Evolutionary conservation across 331 rosid species (phyloP).

Genomic region (Pyracantha coccinea): DNA sequence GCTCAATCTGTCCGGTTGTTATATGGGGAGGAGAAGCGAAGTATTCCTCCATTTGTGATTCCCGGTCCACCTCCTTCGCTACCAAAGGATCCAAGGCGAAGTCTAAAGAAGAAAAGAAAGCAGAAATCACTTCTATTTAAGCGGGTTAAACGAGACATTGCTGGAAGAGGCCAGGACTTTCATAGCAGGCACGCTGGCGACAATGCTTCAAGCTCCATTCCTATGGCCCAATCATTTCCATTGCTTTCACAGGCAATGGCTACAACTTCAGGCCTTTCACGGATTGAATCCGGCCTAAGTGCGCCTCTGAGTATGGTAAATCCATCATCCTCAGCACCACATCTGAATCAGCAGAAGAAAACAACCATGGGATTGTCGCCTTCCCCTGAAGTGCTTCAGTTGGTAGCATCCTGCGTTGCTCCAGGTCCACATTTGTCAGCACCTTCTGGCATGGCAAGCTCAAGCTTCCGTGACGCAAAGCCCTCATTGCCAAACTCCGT

Average conservation of each 20-base stretch:
- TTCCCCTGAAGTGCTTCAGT: slow-evolving; percentile 86
- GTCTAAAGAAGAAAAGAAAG: slow-evolving; percentile 59
- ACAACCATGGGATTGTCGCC: slow-evolving; percentile 57
- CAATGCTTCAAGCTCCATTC: slow-evolving; percentile 58
- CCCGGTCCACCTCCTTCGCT: slow-evolving; percentile 83
- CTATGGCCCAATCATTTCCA: slow-evolving; percentile 47
- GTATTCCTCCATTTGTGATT: slow-evolving; percentile 87
- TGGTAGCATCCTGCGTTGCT: slow-evolving; percentile 73
- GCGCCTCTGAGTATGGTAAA: slow-evolving; percentile 33
- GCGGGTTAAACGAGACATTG: slow-evolving; percentile 29
- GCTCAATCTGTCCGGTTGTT: slow-evolving; percentile 86
- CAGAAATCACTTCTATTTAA: slow-evolving; percentile 38
- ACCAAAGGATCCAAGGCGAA: slow-evolving; percentile 87
- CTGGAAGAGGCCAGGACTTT: slow-evolving; percentile 34
- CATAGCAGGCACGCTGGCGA: slow-evolving; percentile 29
- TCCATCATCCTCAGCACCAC: slow-evolving; percentile 29
- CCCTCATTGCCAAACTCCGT: slow-evolving; percentile 51
- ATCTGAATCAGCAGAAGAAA: slow-evolving; percentile 32
- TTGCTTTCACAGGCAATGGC: slow-evolving; percentile 37
- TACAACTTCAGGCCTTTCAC: slow-evolving; percentile 32
- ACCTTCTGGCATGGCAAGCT: slow-evolving; percentile 36
- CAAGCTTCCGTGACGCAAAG: slow-evolving; percentile 41
- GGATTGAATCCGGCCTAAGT: slow-evolving; percentile 51
- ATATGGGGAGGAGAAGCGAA: slow-evolving; percentile 72
- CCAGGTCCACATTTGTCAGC: slow-evolving; percentile 46